phyloP scores from a whole-genome alignment of 345 rosid genomes.

The Lepidium sativum region DNA sequence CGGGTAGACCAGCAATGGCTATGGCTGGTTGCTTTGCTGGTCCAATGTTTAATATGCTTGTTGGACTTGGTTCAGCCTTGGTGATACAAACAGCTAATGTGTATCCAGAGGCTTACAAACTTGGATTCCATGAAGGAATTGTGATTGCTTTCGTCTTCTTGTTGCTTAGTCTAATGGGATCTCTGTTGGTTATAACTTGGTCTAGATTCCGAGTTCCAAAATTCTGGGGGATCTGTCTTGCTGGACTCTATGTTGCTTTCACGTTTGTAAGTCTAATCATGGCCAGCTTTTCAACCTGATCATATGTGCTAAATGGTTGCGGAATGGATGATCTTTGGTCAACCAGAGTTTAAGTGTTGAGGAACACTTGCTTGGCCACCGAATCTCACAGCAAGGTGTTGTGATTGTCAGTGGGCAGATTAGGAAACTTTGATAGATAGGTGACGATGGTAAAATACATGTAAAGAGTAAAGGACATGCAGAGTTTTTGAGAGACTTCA shows the following conservation, averaged over 20 bases:
- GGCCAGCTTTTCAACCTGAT: constrained; percentile 49
- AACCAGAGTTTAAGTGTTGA: not conserved
- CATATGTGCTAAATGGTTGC: not conserved
- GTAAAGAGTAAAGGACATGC: constrained; percentile 12
- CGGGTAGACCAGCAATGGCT: constrained; percentile 98
- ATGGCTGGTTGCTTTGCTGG: constrained; percentile 99
- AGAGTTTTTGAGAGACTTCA: not conserved
- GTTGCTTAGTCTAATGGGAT: constrained; percentile 85
- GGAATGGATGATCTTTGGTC: not conserved
- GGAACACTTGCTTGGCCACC: not conserved
- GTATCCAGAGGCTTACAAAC: constrained; percentile 74
- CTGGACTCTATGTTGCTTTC: constrained; percentile 67
- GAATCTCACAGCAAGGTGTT: not conserved
- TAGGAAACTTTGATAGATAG: not conserved
- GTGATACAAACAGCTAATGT: constrained; percentile 64
- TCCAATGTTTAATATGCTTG: constrained; percentile 98
- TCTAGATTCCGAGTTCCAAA: constrained; percentile 83
- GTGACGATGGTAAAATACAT: not conserved
- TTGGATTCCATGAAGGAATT: constrained; percentile 72
- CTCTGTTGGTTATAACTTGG: constrained; percentile 88
- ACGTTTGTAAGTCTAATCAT: constrained; percentile 56
- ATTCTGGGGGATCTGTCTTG: constrained; percentile 94
- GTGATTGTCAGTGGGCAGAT: not conserved
- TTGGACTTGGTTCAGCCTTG: constrained; percentile 81
- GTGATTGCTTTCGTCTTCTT: constrained; percentile 86